phyloP scores from a whole-genome alignment of 371 early-diverging fungal genomes.

The Mucor mucedo region DNA sequence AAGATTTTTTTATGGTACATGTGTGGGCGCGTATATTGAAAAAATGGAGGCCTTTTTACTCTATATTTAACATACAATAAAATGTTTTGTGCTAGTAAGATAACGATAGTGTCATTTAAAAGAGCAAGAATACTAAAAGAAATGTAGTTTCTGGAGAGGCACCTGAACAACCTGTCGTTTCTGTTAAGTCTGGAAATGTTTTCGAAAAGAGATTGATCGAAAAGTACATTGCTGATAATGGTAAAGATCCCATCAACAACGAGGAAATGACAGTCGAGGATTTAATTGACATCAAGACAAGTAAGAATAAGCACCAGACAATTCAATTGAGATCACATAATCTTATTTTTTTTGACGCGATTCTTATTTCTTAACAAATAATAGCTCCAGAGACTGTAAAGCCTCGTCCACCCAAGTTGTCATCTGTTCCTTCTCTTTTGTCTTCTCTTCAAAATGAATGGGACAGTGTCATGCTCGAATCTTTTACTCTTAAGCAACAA shows the following conservation, averaged over 20 bases:
- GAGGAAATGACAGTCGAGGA: conserved; percentile 80
- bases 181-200: conserved; percentile 80
- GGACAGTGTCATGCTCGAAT: conserved; percentile 94
- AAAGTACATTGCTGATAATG: conserved; percentile 86
- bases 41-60: background rate
- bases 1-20: conserved; percentile 2
- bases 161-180: conserved; percentile 87
- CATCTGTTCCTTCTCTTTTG: conserved; percentile 92
- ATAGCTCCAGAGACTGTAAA: conserved; percentile 72
- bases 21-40: conserved; percentile 6
- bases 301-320: conserved; percentile 41
- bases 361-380: conserved; percentile 3
- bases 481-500: conserved; percentile 88
- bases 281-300: conserved; percentile 73
- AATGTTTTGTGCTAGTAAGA: conserved; percentile 10
- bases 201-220: conserved; percentile 87
- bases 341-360: background rate
- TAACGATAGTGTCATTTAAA: background rate
- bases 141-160: conserved; percentile 91
- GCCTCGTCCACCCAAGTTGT: conserved; percentile 89
- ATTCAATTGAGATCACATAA: background rate
- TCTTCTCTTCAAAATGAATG: conserved; percentile 91
- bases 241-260: conserved; percentile 84
- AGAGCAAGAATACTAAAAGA: background rate
- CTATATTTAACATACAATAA: background rate